A percentile compares a stretch with the other conserved stretches of the same genome.
Evolutionary conservation across 2,329 filamentous ascomycete species (phyloP).

Genomic region (Aspergillus clavatus): DNA sequence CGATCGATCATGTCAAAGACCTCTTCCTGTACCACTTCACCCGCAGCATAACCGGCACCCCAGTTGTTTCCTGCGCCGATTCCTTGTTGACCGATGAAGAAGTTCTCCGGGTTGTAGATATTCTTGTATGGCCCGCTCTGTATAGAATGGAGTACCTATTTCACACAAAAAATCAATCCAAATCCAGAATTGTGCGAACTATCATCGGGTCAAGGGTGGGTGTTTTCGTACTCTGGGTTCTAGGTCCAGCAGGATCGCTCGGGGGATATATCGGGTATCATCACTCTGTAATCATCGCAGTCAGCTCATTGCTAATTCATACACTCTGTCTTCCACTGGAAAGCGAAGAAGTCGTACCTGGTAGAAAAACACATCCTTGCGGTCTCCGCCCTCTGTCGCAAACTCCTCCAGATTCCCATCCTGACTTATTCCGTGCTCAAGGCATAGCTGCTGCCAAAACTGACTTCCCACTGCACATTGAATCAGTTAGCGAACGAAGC

Average conservation of each 20-base stretch:
- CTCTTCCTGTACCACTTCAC: constrained; percentile 88
- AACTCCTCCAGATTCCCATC: constrained; percentile 97
- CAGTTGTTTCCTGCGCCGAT: constrained; percentile 96
- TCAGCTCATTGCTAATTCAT: constrained; percentile 5
- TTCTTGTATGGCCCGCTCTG: constrained; percentile 93
- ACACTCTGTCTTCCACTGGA: not conserved
- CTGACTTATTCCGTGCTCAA: constrained; percentile 95
- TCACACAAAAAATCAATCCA: constrained; percentile 5
- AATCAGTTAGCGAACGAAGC: constrained; percentile 29
- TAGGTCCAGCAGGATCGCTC: constrained; percentile 90
- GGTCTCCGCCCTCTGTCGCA: constrained; percentile 93
- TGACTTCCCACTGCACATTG: constrained; percentile 73
- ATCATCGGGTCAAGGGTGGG: not conserved
- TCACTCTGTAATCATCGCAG: constrained; percentile 61
- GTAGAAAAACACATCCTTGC: constrained; percentile 99
- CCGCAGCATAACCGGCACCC: constrained; percentile 92
- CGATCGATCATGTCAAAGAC: constrained; percentile 99
- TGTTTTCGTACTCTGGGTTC: constrained; percentile 68
- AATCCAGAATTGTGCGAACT: not conserved
- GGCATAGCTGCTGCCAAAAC: constrained; percentile 98
- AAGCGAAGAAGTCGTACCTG: constrained; percentile 44
- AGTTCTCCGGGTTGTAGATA: constrained; percentile 99
- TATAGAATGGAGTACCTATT: constrained; percentile 78
- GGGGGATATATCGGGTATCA: constrained; percentile 95
- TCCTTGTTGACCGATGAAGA: constrained; percentile 92